Base-by-base conservation (phyloP, 345 rosid genomes). In the Hirschfeldia incana region DNA sequence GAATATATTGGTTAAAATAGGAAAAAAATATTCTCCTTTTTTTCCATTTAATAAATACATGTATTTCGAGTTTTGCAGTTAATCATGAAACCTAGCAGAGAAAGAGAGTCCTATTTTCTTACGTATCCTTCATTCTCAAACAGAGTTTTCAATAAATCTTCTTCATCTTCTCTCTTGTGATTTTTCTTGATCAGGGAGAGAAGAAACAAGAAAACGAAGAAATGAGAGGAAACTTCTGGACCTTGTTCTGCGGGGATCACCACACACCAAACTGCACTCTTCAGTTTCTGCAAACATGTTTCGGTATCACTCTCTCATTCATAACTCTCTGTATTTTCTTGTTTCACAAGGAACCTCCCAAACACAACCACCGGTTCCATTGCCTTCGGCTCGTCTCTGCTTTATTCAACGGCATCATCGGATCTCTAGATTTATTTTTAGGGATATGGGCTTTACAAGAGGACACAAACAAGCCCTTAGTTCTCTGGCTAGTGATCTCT, bases 391-490 rank as follows among this genome's bases (percentile, higher is more conserved):
- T 83, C 10, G 74, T 76, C 0, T 88, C 98, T 51, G 86, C 85
- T 10, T 8, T 86, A 5, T 67, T 85, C 63, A 92, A 92, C 80
- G 91, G 90, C 3, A 72, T 84, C 73, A 75, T 92, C 49, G 98
- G 97, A 44, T 58, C 89, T 42, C 65, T 81, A 29, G 89, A 90
- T 82, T 67, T 89, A 15, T 66, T 89, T 70, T 80, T 85, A 33
- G 92, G 91, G 72, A 60, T 79, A 69, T 91, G 93, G 92, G 73
- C 68, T 65, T 75, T 92, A 68, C 90, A 83, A 77, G 89, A 92
- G 83, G 81, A 83, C 60, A 49, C 83, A 76, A 81, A 88, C 65
- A 81, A 63, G 77, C 94, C 93, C 44, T 77, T 89, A 42, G 67
- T 72, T 74, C 58, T 65, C 76, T 88, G 94, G 97, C 15, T 91